Evolutionary conservation across 352 stramenopile genomes (phyloP).

Genomic region (Globisporangium radiosum): DNA sequence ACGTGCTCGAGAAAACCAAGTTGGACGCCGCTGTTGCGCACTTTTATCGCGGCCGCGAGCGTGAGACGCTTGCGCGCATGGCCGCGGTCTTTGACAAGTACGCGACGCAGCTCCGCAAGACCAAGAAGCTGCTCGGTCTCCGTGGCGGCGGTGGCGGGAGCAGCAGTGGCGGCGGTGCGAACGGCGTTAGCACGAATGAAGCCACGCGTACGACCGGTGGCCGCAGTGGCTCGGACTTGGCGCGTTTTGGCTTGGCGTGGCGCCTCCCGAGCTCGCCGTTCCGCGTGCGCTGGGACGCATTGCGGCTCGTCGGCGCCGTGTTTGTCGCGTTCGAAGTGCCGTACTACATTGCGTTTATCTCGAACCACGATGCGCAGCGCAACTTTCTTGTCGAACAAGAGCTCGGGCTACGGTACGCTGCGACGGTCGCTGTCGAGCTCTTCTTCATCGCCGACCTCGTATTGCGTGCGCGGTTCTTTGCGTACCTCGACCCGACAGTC

Average conservation of each 20-base stretch:
- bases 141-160: conserved; percentile 20
- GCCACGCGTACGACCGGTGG: not conserved
- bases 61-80: conserved; percentile 31
- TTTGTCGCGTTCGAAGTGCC: conserved; percentile 65
- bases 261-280: conserved; percentile 43
- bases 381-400: conserved; percentile 34
- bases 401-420: conserved; percentile 22
- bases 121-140: conserved; percentile 62
- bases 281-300: conserved; percentile 41
- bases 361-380: conserved; percentile 35
- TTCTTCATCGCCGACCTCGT: conserved; percentile 48
- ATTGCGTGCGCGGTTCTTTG: conserved; percentile 42
- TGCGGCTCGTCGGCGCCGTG: conserved; percentile 33
- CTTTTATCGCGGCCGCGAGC: conserved; percentile 40
- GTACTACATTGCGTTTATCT: conserved; percentile 62
- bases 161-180: conserved; percentile 8
- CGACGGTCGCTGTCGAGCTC: conserved; percentile 35
- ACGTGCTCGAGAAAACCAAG: conserved; percentile 52
- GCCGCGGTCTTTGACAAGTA: conserved; percentile 41
- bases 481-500: conserved; percentile 50
- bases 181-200: too few species aligned
- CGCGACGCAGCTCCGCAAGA: conserved; percentile 60
- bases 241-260: conserved; percentile 20
- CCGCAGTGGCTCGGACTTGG: conserved; percentile 5
- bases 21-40: conserved; percentile 49